Percentiles rank a stretch among this genome's conserved stretches.
Conservation (phyloP, 345 rosid genomes). For the Ceriops decandra region DNA sequence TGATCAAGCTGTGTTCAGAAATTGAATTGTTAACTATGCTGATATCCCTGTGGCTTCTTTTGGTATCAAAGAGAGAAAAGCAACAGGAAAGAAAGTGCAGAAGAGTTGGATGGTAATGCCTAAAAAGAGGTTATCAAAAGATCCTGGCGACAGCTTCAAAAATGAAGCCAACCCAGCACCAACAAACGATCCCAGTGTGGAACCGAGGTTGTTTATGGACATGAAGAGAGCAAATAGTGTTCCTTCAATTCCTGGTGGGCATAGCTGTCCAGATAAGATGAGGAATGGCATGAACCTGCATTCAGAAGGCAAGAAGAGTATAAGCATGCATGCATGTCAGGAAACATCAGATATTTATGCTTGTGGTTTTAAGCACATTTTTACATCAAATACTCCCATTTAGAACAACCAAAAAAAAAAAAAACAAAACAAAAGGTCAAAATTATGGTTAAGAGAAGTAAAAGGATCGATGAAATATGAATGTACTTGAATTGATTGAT, state of each 20-base stretch:
- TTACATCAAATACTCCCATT: neutral
- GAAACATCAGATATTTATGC: neutral
- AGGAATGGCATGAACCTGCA: constrained; percentile 97
- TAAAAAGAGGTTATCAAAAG: constrained; percentile 67
- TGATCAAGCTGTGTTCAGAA: too few species aligned
- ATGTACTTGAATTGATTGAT: constrained; percentile 90
- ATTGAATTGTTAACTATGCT: constrained; percentile 24
- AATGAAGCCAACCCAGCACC: constrained; percentile 90
- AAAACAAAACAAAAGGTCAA: neutral
- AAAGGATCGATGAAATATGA: neutral
- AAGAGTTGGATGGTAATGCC: constrained; percentile 67
- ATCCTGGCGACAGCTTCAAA: constrained; percentile 76
- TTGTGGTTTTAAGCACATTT: neutral
- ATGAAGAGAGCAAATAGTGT: constrained; percentile 92
- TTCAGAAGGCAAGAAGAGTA: constrained; percentile 1
- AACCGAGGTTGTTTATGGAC: constrained; percentile 90
- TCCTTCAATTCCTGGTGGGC: constrained; percentile 98
- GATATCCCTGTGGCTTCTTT: constrained; percentile 87
- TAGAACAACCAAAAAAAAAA: neutral
- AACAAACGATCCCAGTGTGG: constrained; percentile 75
- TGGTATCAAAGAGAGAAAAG: constrained; percentile 75
- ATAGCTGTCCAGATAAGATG: constrained; percentile 84
- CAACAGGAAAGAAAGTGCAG: constrained; percentile 73
- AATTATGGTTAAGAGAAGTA: constrained; percentile 1
- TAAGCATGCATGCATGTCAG: constrained; percentile 4